These are phyloP conservation scores for Toxicodendron radicans DNA, from an alignment of 345 rosid genomes.

Conservation along the genomic window DNA sequence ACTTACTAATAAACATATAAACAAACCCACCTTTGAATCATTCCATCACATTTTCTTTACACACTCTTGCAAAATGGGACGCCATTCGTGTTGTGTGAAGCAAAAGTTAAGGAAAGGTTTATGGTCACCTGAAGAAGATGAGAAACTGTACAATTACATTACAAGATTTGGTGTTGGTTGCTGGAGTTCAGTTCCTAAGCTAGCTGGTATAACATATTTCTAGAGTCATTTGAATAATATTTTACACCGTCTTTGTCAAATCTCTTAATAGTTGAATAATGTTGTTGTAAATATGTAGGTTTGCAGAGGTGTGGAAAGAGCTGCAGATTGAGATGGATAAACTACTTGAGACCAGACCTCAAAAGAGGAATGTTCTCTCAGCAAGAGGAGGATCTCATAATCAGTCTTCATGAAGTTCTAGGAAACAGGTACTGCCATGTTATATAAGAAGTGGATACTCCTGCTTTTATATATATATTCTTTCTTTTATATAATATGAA, in stretches of 20 bases:
- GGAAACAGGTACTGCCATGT: constrained; percentile 50
- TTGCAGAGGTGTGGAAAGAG: constrained; percentile 86
- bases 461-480: background rate
- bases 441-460: constrained; percentile 13
- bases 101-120: constrained; percentile 66
- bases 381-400: constrained; percentile 57
- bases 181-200: constrained; percentile 77
- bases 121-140: constrained; percentile 83
- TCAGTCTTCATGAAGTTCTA: constrained; percentile 57
- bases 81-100: constrained; percentile 56
- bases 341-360: constrained; percentile 89
- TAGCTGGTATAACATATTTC: constrained; percentile 42
- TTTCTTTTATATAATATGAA: background rate
- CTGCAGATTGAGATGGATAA: constrained; percentile 91
- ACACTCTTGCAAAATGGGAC: constrained; percentile 34
- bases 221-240: too few species aligned
- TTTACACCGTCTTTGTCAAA: too few species aligned
- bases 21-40: constrained; percentile 22
- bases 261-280: too few species aligned
- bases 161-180: constrained; percentile 63
- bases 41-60: too few species aligned
- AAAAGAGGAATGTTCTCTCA: constrained; percentile 75
- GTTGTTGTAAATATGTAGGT: constrained; percentile 30
- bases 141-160: constrained; percentile 58
- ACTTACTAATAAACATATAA: background rate